Evolutionary conservation across 108 stramenopile genomes (phyloP), one percentile per base, ranked within the genome.

Genomic region (Schizochytrium sp.): DNA sequence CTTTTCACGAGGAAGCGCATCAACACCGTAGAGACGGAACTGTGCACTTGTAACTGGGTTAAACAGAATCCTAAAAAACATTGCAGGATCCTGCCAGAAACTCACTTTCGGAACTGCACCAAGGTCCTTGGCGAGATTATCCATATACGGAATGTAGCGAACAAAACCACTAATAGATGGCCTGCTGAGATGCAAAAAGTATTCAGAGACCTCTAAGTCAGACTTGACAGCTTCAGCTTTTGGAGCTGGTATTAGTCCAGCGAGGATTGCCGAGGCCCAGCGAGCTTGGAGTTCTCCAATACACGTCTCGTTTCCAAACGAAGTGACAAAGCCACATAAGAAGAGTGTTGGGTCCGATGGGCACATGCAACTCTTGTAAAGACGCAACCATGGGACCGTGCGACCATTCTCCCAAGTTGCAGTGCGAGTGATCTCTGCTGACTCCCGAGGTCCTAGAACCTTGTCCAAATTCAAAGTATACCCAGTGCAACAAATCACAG

Each of bases 281-380:
- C 64, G 64, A 38, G 64, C 12, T 15, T 69, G 64, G 42, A 69
- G 40, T 44, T 69, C 64, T 7, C 19, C 10, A 15, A 69, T 69
- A 44, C 64, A 69, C 64, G 64, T 69, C 44, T 69, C 64, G 64
- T 69, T 69, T 38, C 64, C 64, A 15, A 69, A 69, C 2, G 64
- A 69, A 44, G 64, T 69, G 64, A 69, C 64, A 38, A 69, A 69
- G 19, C 64, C 64, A 44, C 64, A 69, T 38, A 69, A 44, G 28
- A 69, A 69, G 64, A 69, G 64, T 7, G 64, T 69, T 44, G 64
- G 64, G 1, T 69, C 64, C 12, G 12, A 5, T 0, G 64, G 64
- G 64, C 44, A 38, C 64, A 69, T 69, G 64, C 64, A 69, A 44
- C 44, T 12, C 42, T 44, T 38, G 64, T 69, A 69, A 38, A 69